A percentile compares a stretch with the other conserved stretches of the same genome.
Conservation (phyloP, 2,329 filamentous ascomycete species). For the Metarhizium anisopliae region DNA sequence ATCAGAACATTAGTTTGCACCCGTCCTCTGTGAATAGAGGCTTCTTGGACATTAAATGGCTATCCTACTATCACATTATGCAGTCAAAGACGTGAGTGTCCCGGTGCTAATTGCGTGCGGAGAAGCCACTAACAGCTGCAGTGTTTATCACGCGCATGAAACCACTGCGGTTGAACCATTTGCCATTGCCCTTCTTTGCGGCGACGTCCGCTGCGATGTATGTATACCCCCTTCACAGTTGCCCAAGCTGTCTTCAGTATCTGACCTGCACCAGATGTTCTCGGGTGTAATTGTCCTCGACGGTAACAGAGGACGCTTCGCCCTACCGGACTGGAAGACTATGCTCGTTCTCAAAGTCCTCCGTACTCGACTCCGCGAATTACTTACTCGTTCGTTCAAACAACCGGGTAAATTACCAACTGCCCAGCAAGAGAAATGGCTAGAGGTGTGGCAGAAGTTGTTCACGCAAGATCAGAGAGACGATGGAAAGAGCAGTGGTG, state of each 20-base stretch:
- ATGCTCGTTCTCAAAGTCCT: constrained; percentile 83
- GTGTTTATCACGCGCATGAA: constrained; percentile 82
- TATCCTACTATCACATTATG: constrained; percentile 97
- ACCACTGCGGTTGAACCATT: constrained; percentile 75
- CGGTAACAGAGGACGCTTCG: constrained; percentile 76
- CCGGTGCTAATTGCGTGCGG: not conserved
- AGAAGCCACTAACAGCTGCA: constrained; percentile 22
- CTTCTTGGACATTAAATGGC: constrained; percentile 59
- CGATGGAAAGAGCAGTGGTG: constrained; percentile 18
- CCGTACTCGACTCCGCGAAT: constrained; percentile 62
- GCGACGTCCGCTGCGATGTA: constrained; percentile 80
- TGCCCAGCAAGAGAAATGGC: constrained; percentile 62
- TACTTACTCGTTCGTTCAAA: constrained; percentile 64
- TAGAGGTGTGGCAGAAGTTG: constrained; percentile 64
- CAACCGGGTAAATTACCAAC: constrained; percentile 53
- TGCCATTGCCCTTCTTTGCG: constrained; percentile 74
- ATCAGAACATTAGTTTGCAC: constrained; percentile 80
- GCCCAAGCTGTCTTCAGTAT: not conserved
- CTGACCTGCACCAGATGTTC: constrained; percentile 51
- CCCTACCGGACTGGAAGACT: constrained; percentile 79
- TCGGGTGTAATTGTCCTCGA: constrained; percentile 81
- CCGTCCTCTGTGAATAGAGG: constrained; percentile 83
- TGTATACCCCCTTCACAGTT: constrained; percentile 14
- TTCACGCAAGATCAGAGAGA: constrained; percentile 45
- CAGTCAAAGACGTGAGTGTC: constrained; percentile 65